phyloP scores from a whole-genome alignment of 2,329 filamentous ascomycete genomes.

The Hypomyces perniciosus region DNA sequence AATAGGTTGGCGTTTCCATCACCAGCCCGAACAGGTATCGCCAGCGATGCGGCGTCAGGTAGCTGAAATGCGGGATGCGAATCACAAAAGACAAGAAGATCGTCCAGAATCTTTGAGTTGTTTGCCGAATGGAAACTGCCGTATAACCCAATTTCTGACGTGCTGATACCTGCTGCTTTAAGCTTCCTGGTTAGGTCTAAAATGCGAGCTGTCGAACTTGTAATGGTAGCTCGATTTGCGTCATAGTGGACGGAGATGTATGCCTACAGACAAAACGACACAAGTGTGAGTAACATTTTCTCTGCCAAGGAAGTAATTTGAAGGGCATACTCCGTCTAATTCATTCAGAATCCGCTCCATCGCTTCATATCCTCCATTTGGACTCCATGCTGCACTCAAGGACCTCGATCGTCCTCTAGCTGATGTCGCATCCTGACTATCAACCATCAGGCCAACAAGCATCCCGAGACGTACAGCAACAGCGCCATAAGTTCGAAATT shows the following conservation, averaged over 20 bases:
- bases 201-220: slow-evolving; percentile 16
- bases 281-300: not conserved
- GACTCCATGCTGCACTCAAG: not conserved
- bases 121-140: slow-evolving; percentile 4
- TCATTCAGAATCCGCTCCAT: slow-evolving; percentile 15
- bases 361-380: slow-evolving; percentile 6
- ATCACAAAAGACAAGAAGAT: slow-evolving; percentile 18
- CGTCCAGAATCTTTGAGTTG: not conserved
- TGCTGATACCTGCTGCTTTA: not conserved
- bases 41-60: slow-evolving; percentile 23
- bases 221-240: slow-evolving; percentile 31
- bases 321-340: not conserved
- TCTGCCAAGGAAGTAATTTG: not conserved
- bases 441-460: slow-evolving; percentile 32
- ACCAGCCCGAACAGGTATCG: slow-evolving; percentile 17
- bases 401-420: not conserved
- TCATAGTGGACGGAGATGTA: slow-evolving; percentile 34
- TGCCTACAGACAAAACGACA: slow-evolving; percentile 18
- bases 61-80: slow-evolving; percentile 26
- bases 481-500: slow-evolving; percentile 31
- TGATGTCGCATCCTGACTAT: slow-evolving; percentile 23
- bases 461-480: slow-evolving; percentile 33
- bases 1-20: slow-evolving; percentile 13
- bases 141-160: not conserved
- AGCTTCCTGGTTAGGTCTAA: slow-evolving; percentile 16